Conservation (phyloP, 106 monocot genomes). For the Dendrobium officinale region DNA sequence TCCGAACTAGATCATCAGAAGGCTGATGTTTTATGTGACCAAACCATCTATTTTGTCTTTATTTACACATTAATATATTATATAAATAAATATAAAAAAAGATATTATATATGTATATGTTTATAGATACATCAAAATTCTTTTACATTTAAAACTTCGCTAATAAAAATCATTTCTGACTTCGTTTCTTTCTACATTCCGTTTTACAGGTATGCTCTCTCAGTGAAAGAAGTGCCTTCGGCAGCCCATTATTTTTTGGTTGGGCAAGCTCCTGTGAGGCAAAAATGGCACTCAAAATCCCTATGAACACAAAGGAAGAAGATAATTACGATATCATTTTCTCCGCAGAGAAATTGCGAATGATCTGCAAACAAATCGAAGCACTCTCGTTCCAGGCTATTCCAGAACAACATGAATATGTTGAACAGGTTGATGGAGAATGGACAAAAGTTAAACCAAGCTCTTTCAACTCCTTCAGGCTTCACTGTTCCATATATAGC, state of each 20-base stretch:
- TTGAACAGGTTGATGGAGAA: constrained; percentile 26
- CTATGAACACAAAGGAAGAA: constrained; percentile 7
- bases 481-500: constrained; percentile 32
- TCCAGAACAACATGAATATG: constrained; percentile 22
- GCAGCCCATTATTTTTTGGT: constrained; percentile 40
- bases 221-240: constrained; percentile 15
- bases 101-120: no score
- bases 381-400: constrained; percentile 31
- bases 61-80: no score
- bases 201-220: constrained; percentile 45
- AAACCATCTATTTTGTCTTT: no score
- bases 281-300: constrained; percentile 39
- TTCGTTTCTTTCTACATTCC: not conserved
- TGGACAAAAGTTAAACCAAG: constrained; percentile 24
- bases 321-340: constrained; percentile 40
- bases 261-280: constrained; percentile 23
- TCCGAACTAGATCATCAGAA: no score
- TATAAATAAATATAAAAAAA: no score
- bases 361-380: constrained; percentile 25
- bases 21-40: no score
- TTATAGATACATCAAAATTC: no score
- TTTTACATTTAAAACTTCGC: no score
- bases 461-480: constrained; percentile 27
- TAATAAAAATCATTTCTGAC: not conserved
- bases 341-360: constrained; percentile 37